Evolutionary conservation across 139 green algal genomes (phyloP).

Genomic region (Micractinium conductrix): DNA sequence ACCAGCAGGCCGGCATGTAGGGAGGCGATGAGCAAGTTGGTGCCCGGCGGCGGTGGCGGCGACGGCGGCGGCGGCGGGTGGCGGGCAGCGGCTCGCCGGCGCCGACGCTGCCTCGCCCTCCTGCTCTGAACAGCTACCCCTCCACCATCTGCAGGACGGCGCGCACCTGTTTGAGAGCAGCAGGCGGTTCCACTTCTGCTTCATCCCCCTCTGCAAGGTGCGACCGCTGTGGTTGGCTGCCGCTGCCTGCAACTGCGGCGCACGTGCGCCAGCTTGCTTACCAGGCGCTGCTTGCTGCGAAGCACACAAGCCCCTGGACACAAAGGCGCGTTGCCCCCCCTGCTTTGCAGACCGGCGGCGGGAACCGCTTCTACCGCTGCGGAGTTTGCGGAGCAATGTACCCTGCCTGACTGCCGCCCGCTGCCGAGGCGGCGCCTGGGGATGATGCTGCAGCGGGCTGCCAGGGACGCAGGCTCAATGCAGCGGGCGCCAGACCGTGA

Average conservation of each 20-base stretch:
- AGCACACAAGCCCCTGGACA: too few species aligned
- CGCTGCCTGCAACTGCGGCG: neutral
- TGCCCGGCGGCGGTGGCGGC: too few species aligned
- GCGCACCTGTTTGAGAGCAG: constrained; percentile 11
- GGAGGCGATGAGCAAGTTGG: too few species aligned
- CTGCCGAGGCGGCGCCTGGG: too few species aligned
- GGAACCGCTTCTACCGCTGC: constrained; percentile 24
- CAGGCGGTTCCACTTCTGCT: constrained; percentile 32
- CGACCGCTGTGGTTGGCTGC: neutral
- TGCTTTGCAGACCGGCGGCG: constrained; percentile 10
- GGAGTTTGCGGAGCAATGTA: constrained; percentile 19
- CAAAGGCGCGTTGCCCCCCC: neutral
- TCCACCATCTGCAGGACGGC: neutral
- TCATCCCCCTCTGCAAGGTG: constrained; percentile 31
- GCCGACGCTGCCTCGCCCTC: neutral
- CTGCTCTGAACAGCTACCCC: too few species aligned
- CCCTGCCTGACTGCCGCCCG: neutral
- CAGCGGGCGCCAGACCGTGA: too few species aligned
- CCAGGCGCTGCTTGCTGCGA: neutral
- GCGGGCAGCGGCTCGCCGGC: neutral
- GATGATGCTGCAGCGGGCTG: too few species aligned
- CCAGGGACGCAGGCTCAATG: too few species aligned
- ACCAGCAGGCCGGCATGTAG: too few species aligned
- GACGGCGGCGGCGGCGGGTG: neutral
- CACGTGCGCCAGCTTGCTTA: too few species aligned